Percentiles rank a stretch among this genome's conserved stretches.
Evolutionary conservation across 202 grass and related monocot species (phyloP).

Genomic region (Schoenoplectus tabernaemontani): DNA sequence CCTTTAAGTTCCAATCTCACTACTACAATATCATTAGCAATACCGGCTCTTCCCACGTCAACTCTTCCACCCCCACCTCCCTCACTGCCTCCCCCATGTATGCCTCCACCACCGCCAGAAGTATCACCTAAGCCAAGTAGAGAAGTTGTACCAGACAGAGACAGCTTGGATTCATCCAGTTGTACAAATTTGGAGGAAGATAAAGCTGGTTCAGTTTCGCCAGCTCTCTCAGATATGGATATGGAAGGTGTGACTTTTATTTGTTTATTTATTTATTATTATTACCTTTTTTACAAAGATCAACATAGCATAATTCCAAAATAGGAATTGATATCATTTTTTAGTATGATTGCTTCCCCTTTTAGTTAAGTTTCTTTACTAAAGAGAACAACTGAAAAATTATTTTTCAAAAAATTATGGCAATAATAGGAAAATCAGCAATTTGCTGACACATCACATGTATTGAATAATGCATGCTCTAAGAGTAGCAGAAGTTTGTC

Average conservation of each 20-base stretch:
- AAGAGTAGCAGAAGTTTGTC: neutral
- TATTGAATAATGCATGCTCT: neutral
- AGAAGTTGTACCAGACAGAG: conserved; percentile 25
- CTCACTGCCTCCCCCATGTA: conserved; percentile 33
- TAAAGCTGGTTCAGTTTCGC: conserved; percentile 24
- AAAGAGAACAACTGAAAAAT: neutral
- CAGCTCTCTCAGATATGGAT: conserved; percentile 78
- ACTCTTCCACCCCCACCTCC: conserved; percentile 29
- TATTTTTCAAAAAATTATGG: neutral
- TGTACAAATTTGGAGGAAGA: conserved; percentile 25
- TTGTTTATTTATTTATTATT: neutral
- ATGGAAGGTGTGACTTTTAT: conserved; percentile 60
- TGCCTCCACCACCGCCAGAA: conserved; percentile 29
- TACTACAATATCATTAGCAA: conserved; percentile 25
- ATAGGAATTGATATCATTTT: neutral
- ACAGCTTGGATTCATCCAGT: neutral
- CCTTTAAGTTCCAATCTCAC: conserved; percentile 19
- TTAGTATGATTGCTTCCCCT: too few relatives aligned
- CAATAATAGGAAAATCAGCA: neutral
- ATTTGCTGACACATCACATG: neutral
- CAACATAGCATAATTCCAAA: neutral
- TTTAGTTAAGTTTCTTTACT: conserved; percentile 12
- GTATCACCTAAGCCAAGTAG: conserved; percentile 12
- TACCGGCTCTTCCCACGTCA: neutral
- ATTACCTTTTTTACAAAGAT: neutral